These are phyloP conservation scores for Fusarium bulbicola DNA, from an alignment of 2,329 filamentous ascomycete genomes.

Conservation along the genomic window DNA sequence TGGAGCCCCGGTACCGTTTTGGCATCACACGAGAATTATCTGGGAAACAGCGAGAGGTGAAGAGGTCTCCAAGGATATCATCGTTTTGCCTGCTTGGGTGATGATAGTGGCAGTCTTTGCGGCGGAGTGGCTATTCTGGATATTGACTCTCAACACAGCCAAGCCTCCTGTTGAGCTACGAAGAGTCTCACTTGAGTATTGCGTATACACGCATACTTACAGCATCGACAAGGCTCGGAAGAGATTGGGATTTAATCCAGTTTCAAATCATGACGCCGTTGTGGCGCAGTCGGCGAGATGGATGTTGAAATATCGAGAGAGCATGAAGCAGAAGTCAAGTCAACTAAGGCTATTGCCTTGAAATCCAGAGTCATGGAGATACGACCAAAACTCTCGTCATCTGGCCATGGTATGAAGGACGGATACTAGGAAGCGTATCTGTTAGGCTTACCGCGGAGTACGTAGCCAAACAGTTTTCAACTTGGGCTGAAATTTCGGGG, in stretches of 20 bases:
- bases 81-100: constrained; percentile 40
- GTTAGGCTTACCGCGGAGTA: not conserved
- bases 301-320: constrained; percentile 18
- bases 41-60: constrained; percentile 35
- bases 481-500: not conserved
- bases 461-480: rapidly evolving
- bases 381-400: not conserved
- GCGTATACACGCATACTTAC: constrained; percentile 21
- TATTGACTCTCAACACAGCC: constrained; percentile 38
- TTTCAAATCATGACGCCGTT: constrained; percentile 23
- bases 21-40: constrained; percentile 42
- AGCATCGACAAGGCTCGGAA: constrained; percentile 20
- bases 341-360: rapidly evolving
- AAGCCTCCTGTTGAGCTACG: constrained; percentile 38
- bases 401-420: not conserved
- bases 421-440: too few relatives aligned
- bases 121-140: constrained; percentile 35
- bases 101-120: constrained; percentile 25
- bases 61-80: constrained; percentile 2
- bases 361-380: rapidly evolving
- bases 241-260: constrained; percentile 1
- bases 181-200: constrained; percentile 35
- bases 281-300: constrained; percentile 6
- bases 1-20: constrained; percentile 44
- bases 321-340: not conserved